These are phyloP conservation scores for Bipolaris zeicola DNA, from an alignment of 2,329 filamentous ascomycete genomes.

Conservation along the genomic window DNA sequence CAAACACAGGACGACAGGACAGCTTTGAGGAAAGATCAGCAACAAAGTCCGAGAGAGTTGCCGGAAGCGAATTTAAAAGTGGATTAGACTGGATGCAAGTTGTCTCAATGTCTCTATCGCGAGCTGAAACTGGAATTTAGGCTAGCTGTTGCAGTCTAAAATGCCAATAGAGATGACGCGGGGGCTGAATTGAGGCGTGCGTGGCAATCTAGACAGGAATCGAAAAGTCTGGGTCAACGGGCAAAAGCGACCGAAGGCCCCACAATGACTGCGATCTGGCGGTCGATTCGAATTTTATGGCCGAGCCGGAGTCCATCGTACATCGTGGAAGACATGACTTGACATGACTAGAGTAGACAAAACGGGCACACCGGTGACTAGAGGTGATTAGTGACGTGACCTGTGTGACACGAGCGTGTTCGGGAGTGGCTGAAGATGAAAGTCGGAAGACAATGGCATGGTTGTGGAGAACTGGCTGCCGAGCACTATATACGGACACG, in stretches of 20 bases:
- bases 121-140: constrained; percentile 7
- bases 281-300: not conserved
- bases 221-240: not conserved
- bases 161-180: not conserved
- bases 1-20: not conserved
- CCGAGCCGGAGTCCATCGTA: no score
- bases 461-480: not conserved
- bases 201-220: not conserved
- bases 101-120: not conserved
- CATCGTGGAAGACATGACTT: no score
- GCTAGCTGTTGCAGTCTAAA: constrained; percentile 1
- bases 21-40: not conserved
- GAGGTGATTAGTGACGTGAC: not conserved
- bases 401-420: not conserved
- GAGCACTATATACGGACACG: not conserved
- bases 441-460: not conserved
- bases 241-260: not conserved
- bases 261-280: not conserved
- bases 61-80: not conserved
- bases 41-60: not conserved
- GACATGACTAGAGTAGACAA: not conserved
- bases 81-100: constrained; percentile 8
- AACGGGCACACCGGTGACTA: not conserved
- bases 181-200: constrained; percentile 2
- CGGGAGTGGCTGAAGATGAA: constrained; percentile 1